Evolutionary conservation across 2,329 filamentous ascomycete species (phyloP).

Genomic region (Aspergillaceae sp.): DNA sequence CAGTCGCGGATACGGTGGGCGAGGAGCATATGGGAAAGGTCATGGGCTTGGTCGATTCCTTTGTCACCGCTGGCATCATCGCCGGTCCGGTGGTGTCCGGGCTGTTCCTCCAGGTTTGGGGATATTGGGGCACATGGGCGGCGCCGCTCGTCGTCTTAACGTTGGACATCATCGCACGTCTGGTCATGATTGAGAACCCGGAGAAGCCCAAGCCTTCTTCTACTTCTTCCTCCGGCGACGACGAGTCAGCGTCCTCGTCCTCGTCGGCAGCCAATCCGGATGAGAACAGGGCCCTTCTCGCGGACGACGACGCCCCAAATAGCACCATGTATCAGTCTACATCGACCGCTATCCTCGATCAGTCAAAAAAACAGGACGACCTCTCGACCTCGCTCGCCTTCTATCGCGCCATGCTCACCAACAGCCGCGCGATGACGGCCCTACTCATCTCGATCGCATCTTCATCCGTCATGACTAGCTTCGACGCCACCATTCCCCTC

Average conservation of each 20-base stretch:
- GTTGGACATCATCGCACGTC: slow-evolving; percentile 20
- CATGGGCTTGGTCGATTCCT: slow-evolving; percentile 15
- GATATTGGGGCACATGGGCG: slow-evolving; percentile 26
- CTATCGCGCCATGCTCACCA: slow-evolving; percentile 35
- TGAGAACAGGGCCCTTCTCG: background rate
- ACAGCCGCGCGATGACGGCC: slow-evolving; percentile 33
- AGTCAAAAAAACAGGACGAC: background rate
- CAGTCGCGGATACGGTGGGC: slow-evolving; percentile 20
- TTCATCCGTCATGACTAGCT: slow-evolving; percentile 43
- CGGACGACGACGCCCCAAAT: background rate
- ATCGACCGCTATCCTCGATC: background rate
- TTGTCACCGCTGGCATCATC: slow-evolving; percentile 20
- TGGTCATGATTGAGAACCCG: slow-evolving; percentile 20
- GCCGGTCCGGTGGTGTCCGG: slow-evolving; percentile 23
- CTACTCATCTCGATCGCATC: slow-evolving; percentile 39
- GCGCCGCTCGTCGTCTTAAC: slow-evolving; percentile 18
- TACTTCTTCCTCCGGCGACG: no score
- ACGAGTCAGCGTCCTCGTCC: background rate
- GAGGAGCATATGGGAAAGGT: slow-evolving; percentile 18
- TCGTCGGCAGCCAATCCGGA: background rate
- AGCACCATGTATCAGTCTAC: background rate
- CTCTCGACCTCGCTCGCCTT: slow-evolving; percentile 22
- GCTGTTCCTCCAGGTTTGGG: slow-evolving; percentile 16
- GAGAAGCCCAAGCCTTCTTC: background rate
- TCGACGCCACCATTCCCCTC: slow-evolving; percentile 49